Base-by-base conservation (phyloP, 2,329 filamentous ascomycete genomes). In the Trichoderma sp. region DNA sequence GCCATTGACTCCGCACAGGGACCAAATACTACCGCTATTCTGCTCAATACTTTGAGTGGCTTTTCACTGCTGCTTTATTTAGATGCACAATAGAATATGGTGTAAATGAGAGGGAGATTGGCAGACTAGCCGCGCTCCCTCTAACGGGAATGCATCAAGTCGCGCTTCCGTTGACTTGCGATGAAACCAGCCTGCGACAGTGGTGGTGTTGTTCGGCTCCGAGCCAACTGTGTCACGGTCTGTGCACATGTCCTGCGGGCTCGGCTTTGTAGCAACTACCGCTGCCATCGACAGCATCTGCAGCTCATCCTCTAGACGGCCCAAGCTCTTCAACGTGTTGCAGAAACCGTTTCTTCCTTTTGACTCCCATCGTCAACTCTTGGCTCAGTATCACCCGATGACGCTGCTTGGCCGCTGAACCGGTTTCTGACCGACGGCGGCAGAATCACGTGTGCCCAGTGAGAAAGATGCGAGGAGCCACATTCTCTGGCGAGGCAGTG, bases 171-270 rank as follows among this genome's bases (percentile, higher is more conserved):
- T 66, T 63, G 5, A 71, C 8, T 62, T 51, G 56, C 18, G 62
- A 67, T 71, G 70, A 71, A 71, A 71, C 70, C 56, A 21, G 63
- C 56, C 62, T 71, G 63, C 57, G 70, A 71, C 70, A 71, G 56
- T 43, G 34, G 62, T 32, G n/a, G 30, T 43, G 18, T 36, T 36
- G 28, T 58, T 39, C 36, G 47, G 61, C 60, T 58, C 12, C 34
- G 24, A 26, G 26, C 47, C 34, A 32, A 26, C 51, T 65, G 34
- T 57, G 61, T 26, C 26, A 51, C 69, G 47, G 43, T 53, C 47
- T 53, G 47, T 53, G 47, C 39, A 43, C 39, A n/a, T n/a, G 39
- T 43, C 47, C 47, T 53, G 39, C 47, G 47, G 47, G 4, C 11
- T 53, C n/a, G 47, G 11, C 32, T 6, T 53, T 3, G 47, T 24